phyloP scores from a whole-genome alignment of 2,329 filamentous ascomycete genomes.

The Scedosporium boydii region DNA sequence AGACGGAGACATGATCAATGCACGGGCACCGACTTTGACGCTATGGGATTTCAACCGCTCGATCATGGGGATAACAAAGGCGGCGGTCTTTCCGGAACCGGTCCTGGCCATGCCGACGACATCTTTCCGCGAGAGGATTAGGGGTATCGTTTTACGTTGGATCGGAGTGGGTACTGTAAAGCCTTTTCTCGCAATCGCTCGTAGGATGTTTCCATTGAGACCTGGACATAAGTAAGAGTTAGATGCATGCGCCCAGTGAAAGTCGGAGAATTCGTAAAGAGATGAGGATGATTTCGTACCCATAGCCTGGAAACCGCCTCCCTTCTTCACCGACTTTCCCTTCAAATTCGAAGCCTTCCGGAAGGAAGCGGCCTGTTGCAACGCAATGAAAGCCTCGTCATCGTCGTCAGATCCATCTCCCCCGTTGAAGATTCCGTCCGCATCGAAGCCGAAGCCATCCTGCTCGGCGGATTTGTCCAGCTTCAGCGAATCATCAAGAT shows the following conservation, averaged over 20 bases:
- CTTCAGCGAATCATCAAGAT: slow-evolving; percentile 33
- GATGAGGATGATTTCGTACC: slow-evolving; percentile 31
- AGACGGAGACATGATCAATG: slow-evolving; percentile 82
- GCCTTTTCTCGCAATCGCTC: slow-evolving; percentile 86
- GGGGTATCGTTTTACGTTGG: slow-evolving; percentile 89
- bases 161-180: slow-evolving; percentile 96
- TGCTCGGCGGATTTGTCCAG: slow-evolving; percentile 22
- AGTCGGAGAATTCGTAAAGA: neutral
- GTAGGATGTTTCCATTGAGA: slow-evolving; percentile 72
- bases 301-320: slow-evolving; percentile 95
- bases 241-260: neutral
- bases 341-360: slow-evolving; percentile 75
- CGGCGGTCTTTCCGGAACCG: slow-evolving; percentile 97
- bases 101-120: slow-evolving; percentile 99
- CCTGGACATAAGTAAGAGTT: slow-evolving; percentile 29
- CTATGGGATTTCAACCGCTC: slow-evolving; percentile 86
- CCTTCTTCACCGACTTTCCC: slow-evolving; percentile 82
- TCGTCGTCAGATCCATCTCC: slow-evolving; percentile 42
- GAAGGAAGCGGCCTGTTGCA: slow-evolving; percentile 78
- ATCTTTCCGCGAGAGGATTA: slow-evolving; percentile 83
- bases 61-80: slow-evolving; percentile 98
- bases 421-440: slow-evolving; percentile 52
- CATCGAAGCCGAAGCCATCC: slow-evolving; percentile 42
- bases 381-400: slow-evolving; percentile 86
- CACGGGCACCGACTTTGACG: slow-evolving; percentile 74